Conservation (phyloP, 441 rosid species). For the Dalechampia spathulata region DNA sequence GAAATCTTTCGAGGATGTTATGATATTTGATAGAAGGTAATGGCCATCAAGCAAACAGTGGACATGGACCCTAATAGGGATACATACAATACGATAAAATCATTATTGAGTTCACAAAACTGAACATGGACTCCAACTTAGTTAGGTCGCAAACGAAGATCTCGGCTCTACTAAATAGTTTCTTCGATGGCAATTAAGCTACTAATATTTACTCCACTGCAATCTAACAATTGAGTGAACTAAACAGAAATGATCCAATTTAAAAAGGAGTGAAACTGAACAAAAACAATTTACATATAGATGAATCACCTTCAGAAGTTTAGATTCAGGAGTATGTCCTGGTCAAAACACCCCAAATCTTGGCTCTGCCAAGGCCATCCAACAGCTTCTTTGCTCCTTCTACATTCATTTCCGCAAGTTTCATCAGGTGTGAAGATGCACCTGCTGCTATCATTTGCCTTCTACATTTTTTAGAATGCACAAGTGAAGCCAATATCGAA, state of each 20-base stretch:
- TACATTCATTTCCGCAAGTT: conserved; percentile 63
- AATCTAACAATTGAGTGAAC: conserved; percentile 40
- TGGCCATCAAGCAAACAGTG: background rate
- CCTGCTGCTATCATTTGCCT: conserved; percentile 69
- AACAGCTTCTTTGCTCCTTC: conserved; percentile 77
- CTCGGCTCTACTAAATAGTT: conserved; percentile 37
- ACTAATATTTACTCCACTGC: conserved; percentile 30
- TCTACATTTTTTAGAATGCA: conserved; percentile 60
- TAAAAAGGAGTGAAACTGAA: conserved; percentile 15
- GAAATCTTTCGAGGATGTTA: background rate
- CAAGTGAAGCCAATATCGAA: conserved; percentile 44
- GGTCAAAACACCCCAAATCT: conserved; percentile 74
- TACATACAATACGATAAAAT: conserved; percentile 7
- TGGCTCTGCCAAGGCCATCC: conserved; percentile 53
- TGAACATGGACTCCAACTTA: conserved; percentile 20
- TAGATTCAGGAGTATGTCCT: conserved; percentile 29
- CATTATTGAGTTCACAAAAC: conserved; percentile 18
- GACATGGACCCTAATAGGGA: background rate
- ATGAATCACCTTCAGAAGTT: conserved; percentile 5
- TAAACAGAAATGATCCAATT: background rate
- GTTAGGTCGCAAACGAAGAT: conserved; percentile 33
- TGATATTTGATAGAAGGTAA: background rate
- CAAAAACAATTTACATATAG: conserved; percentile 36
- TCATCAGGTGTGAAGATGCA: conserved; percentile 58
- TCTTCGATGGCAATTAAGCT: conserved; percentile 19